These are phyloP conservation scores for Entomortierella chlamydospora DNA, from an alignment of 192 early-diverging fungal genomes.

Conservation along the genomic window DNA sequence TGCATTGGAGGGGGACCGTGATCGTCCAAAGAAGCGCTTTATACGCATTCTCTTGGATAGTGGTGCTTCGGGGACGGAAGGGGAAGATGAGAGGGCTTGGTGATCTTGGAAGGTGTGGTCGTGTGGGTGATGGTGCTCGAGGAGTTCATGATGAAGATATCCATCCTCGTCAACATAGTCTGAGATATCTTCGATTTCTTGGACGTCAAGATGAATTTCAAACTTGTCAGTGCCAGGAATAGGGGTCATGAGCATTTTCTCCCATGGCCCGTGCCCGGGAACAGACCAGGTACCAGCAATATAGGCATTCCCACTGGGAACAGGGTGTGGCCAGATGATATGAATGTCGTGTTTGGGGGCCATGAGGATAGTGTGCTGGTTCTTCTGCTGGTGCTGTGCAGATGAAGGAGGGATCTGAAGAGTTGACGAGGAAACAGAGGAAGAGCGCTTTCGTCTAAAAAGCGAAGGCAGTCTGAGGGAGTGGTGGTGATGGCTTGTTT, in stretches of 20 bases:
- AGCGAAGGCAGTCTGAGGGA: conserved; percentile 22
- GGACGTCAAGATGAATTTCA: conserved; percentile 34
- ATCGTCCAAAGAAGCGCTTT: conserved; percentile 39
- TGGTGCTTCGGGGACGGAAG: neutral
- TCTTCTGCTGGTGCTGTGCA: conserved; percentile 1
- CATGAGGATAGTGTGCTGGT: conserved; percentile 46
- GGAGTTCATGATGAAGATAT: conserved; percentile 38
- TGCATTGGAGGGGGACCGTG: conserved; percentile 33
- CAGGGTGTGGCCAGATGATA: conserved; percentile 40
- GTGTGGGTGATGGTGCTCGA: conserved; percentile 22
- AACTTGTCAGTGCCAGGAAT: conserved; percentile 26
- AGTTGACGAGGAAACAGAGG: conserved; percentile 12
- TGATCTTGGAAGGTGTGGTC: neutral
- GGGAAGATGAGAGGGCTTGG: conserved; percentile 3
- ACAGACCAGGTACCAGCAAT: conserved; percentile 51
- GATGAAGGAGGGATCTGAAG: conserved; percentile 1
- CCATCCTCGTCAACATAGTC: conserved; percentile 46
- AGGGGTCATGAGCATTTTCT: conserved; percentile 35
- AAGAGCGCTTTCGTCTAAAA: conserved; percentile 12
- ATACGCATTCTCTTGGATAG: conserved; percentile 28
- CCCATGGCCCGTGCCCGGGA: conserved; percentile 52
- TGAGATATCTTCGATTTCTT: conserved; percentile 41
- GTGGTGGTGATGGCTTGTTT: conserved; percentile 26
- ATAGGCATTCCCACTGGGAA: conserved; percentile 36
- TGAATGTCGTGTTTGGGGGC: conserved; percentile 43